phyloP scores from a whole-genome alignment of 1,284 basidiomycete species.

The Leccinum fuscescens region DNA sequence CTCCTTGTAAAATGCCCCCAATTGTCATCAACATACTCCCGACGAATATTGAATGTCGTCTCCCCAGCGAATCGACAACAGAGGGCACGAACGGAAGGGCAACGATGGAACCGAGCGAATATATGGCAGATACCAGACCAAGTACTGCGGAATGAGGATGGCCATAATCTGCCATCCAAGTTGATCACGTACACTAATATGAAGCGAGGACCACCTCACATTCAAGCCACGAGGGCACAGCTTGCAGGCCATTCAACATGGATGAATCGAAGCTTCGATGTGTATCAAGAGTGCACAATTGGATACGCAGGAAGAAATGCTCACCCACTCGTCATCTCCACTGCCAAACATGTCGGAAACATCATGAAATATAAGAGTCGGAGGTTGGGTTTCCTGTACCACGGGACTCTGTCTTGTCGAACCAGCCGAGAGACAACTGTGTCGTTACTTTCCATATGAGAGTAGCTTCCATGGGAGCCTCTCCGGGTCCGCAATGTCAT shows the following conservation, averaged over 20 bases:
- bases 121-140: slow-evolving; percentile 19
- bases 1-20: slow-evolving; percentile 18
- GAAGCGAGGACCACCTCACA: slow-evolving; percentile 9
- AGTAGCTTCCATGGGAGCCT: not conserved
- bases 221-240: slow-evolving; percentile 24
- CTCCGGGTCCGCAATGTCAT: not conserved
- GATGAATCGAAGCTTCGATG: slow-evolving; percentile 15
- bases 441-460: slow-evolving; percentile 26
- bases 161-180: slow-evolving; percentile 12
- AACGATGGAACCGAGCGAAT: slow-evolving; percentile 17
- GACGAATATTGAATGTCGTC: slow-evolving; percentile 22
- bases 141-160: slow-evolving; percentile 21
- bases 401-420: slow-evolving; percentile 47
- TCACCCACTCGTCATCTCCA: slow-evolving; percentile 61
- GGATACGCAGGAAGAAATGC: slow-evolving; percentile 29
- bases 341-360: slow-evolving; percentile 58
- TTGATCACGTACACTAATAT: not conserved
- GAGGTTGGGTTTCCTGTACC: slow-evolving; percentile 51
- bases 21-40: slow-evolving; percentile 6
- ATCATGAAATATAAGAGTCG: slow-evolving; percentile 41
- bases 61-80: slow-evolving; percentile 18
- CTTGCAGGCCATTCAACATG: slow-evolving; percentile 20
- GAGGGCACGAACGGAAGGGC: slow-evolving; percentile 15
- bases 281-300: not conserved
- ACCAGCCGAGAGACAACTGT: slow-evolving; percentile 44